phyloP scores from a whole-genome alignment of 306 rosid genomes.

The Ochetophila trinervis region DNA sequence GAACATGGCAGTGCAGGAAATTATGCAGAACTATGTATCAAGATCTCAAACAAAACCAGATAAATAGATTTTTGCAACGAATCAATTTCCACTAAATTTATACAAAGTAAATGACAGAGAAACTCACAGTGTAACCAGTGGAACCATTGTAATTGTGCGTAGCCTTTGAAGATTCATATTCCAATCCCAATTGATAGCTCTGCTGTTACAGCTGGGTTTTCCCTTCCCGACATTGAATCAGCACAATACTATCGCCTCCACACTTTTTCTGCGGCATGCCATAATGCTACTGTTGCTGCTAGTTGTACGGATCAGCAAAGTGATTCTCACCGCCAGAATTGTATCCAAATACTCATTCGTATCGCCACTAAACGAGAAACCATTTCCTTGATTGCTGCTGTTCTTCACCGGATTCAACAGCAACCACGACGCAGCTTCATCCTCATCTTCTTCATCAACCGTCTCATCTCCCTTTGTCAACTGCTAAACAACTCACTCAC shows the following conservation, averaged over 20 bases:
- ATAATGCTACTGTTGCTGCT: conserved; percentile 29
- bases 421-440: conserved; percentile 88
- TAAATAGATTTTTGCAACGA: not conserved
- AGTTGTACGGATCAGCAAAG: conserved; percentile 22
- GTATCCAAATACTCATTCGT: conserved; percentile 84
- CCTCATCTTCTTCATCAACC: conserved; percentile 53
- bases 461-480: conserved; percentile 49
- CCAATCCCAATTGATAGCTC: conserved; percentile 59
- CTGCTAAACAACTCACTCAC: too few relatives aligned
- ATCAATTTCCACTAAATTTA: not conserved
- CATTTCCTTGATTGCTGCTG: conserved; percentile 33
- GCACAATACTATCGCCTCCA: conserved; percentile 75
- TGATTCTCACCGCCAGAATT: conserved; percentile 45
- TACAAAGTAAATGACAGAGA: too few relatives aligned
- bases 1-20: not conserved
- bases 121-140: conserved; percentile 57
- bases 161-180: conserved; percentile 59
- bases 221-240: conserved; percentile 45
- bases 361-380: conserved; percentile 60
- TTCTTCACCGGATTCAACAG: conserved; percentile 57
- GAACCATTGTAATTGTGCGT: conserved; percentile 54
- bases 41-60: not conserved
- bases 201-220: conserved; percentile 31
- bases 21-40: not conserved
- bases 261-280: conserved; percentile 42